Base-by-base conservation (phyloP, 2,329 filamentous ascomycete genomes). In the Blumeria graminis region DNA sequence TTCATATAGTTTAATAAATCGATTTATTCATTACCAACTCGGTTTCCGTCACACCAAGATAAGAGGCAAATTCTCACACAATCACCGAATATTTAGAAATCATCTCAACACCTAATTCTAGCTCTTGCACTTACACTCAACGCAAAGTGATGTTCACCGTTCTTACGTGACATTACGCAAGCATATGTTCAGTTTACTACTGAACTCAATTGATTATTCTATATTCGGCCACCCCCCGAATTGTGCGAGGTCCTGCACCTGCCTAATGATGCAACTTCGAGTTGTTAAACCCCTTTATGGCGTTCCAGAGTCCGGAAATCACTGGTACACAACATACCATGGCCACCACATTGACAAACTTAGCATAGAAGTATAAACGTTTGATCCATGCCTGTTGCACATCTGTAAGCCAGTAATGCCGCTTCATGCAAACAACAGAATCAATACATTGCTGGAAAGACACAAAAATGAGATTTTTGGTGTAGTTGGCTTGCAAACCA, bases 251-350 rank as follows among this genome's bases (percentile, higher is more conserved):
- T 28, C 22, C 22, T 28, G 22, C 41, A 46, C 16, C 16, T 46
- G 16, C 41, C 41, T 16, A 9, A 9, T 14, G 34, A 38, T n/a
- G 36, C 28, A 22, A 11, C 22, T 56, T 1, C 9, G 55, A n/a
- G 55, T 60, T 13, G 16, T 57, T 16, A 54, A 52, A 18, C 58
- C 56, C 38, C 41, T 60, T 41, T 60, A 60, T 38, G 32, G 57
- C 33, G 46, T 60, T 28, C 55, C 48, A 10, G 32, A 60, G 56
- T 52, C 41, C 33, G 43, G 54, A 22, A 57, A 56, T 9, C 46
- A 60, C 46, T 60, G 39, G 56, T 60, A 53, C 35, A 56, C 33
- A 5, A 60, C 55, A 4, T 60, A 60, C 45, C 36, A 58, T 35
- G 55, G 43, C 1, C 32, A 60, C 34, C 28, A 60, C 41, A 51